Evolutionary conservation across 2,329 filamentous ascomycete genomes (phyloP), one percentile per base, ranked within the genome.

Genomic region (Apiospora hydei): DNA sequence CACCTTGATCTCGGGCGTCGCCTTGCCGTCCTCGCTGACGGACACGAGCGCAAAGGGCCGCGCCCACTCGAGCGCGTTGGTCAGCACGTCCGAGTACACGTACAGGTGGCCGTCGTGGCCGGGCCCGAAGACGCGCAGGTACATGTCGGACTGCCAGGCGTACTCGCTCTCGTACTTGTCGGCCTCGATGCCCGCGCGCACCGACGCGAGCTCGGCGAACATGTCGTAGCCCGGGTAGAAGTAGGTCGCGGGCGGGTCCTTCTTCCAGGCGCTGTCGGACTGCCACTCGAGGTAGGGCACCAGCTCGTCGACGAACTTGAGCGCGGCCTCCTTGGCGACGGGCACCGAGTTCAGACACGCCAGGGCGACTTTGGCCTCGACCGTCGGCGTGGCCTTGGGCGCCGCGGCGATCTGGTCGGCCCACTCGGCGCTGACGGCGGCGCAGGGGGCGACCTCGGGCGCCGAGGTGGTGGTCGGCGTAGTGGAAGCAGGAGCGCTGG

Each of bases 21-120:
- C 74, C 11, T 75, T 77, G 53, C 76, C 77, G 64, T 78, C 76
- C 49, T 80, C 78, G 46, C 77, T 79, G 57, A 80, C 76, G 6
- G 78, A 80, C 8, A 80, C 78, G 47, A 80, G 70, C 1, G 78
- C 79, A 14, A 74, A 75, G 4, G 77, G 77, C 26, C 79, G 74
- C 57, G 77, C 78, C 78, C 79, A 85, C 70, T 82, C 78, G 53
- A 85, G 79, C 7, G 81, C 82, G 4, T 75, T 75, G 8, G 80
- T 81, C 61, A 85, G 70, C 49, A 83, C 79, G 72, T 85, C 84
- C 3, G 83, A 81, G 70, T 83, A 84, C 70, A 80, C 81, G 43
- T 82, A 79, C 57, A 84, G 82, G 76, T 85, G 84, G 8, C 83
- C 83, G 69, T 85, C 83, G 71, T 85, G 84, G 0, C 77, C 82